Base-by-base conservation (phyloP, 192 early-diverging fungal species). In the Podochytrium sp. region DNA sequence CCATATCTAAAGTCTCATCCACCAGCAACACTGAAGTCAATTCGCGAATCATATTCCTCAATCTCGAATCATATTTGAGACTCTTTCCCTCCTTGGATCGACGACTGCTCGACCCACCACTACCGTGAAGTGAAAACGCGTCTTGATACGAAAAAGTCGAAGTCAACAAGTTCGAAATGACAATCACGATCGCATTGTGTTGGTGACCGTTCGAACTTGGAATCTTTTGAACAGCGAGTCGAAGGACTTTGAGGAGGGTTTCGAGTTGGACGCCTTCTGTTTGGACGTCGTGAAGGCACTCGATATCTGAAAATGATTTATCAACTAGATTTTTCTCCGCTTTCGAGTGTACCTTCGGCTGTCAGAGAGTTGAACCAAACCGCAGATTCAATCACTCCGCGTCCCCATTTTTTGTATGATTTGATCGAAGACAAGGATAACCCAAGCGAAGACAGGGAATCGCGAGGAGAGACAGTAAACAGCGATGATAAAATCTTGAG, bases 361-460 rank as follows among this genome's bases (percentile, higher is more conserved):
- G 30, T 34, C 18, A 69, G 29, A 0, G 66, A 69, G 66, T 69
- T 69, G 66, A 69, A 69, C 66, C 66, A 69, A 55, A 51, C 27
- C 33, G 55, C 66, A n/a, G 66, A 34, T 69, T 69, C 66, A 5
- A 69, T 25, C 12, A 69, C 51, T 27, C 51, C 29, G 25, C 66
- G 25, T 3, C 23, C 27, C 66, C 66, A 69, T 69, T 69, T 69
- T 39, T 69, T 51, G 50, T 69, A 69, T 34, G 37, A 33, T 33
- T 55, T 41, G 6, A 61, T 20, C 16, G 37, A 20, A 35, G 43
- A 47, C 1, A n/a, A 5, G 6, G 63, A 39, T 27, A 18, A 47
- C 29, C 29, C 63, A 20, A 43, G 25, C 6, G 25, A 5, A 50
- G 39, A 10, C 16, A 34, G 40, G n/a, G 53, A 55, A 25, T 12